Percentiles rank a stretch among this genome's conserved stretches.
Conservation (phyloP, 140 eudicot genomes). For the Oenanthe javanica region DNA sequence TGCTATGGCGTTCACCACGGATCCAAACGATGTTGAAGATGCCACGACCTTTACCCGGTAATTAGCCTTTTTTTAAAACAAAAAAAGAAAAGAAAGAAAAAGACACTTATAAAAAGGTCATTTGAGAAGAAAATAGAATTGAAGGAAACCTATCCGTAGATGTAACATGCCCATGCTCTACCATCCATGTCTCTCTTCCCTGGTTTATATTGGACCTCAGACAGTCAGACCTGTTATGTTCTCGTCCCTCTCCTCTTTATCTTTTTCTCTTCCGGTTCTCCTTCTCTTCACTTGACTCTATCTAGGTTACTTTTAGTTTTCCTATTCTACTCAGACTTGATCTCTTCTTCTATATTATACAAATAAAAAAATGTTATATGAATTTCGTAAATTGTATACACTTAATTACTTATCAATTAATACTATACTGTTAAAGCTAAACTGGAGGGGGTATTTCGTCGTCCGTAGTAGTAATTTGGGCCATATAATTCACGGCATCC, state of each 20-base stretch:
- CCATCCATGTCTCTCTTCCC: not conserved
- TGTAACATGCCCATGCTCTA: too few species aligned
- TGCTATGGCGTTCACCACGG: not conserved
- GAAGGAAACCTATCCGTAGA: not conserved
- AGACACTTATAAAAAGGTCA: not conserved
- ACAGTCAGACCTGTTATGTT: not conserved
- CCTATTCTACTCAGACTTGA: not conserved
- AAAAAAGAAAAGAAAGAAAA: not conserved
- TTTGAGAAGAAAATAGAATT: not conserved
- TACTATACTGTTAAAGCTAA: too few species aligned
- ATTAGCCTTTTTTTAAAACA: not conserved
- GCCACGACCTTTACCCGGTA: not conserved
- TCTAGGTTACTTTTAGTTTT: not conserved
- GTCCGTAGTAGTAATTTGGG: not conserved
- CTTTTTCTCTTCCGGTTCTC: too few species aligned
- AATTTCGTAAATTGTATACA: too few species aligned
- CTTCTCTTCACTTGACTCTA: not conserved
- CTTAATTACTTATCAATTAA: not conserved
- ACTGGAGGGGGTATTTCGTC: too few species aligned
- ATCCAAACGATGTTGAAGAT: not conserved
- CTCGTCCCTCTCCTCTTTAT: not conserved
- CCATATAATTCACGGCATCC: not conserved
- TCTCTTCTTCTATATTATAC: not conserved
- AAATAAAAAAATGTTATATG: too few species aligned
- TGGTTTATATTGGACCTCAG: not conserved